These are phyloP conservation scores for Euphorbia tirucalli DNA, from an alignment of 345 rosid species.

Conservation along the genomic window DNA sequence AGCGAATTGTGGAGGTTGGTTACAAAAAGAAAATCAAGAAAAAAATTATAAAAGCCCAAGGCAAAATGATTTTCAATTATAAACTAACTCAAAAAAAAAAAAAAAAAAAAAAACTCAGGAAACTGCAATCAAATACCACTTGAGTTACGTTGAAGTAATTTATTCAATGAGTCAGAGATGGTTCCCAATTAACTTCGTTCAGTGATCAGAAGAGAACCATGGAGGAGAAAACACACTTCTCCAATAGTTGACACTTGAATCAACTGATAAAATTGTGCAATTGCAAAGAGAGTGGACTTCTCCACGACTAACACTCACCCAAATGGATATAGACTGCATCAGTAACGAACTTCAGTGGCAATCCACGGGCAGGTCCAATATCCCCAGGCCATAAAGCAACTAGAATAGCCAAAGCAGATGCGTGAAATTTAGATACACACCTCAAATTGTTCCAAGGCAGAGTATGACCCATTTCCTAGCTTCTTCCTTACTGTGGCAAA, in stretches of 20 bases:
- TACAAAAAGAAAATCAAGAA: too few relatives aligned
- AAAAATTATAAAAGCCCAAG: background rate
- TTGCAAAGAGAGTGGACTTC: background rate
- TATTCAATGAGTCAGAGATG: background rate
- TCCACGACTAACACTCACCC: background rate
- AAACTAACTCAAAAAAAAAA: background rate
- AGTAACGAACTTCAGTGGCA: background rate
- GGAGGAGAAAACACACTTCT: background rate
- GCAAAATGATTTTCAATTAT: background rate
- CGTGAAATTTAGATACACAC: constrained; percentile 13
- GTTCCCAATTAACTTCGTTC: background rate
- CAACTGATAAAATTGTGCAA: constrained; percentile 5
- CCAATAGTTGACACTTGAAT: background rate
- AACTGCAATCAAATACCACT: background rate
- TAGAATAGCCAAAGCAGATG: constrained; percentile 1
- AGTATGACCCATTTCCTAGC: constrained; percentile 16
- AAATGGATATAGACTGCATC: background rate
- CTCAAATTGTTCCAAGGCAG: constrained; percentile 30
- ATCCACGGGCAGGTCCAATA: background rate
- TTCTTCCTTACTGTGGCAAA: constrained; percentile 29
- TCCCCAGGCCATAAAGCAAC: constrained; percentile 1
- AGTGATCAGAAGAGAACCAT: background rate
- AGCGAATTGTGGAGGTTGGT: background rate
- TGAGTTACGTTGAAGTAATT: background rate
- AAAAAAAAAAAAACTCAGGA: too few relatives aligned